Conservation (phyloP, 1,139 yeast species). For the Candida anutae region DNA sequence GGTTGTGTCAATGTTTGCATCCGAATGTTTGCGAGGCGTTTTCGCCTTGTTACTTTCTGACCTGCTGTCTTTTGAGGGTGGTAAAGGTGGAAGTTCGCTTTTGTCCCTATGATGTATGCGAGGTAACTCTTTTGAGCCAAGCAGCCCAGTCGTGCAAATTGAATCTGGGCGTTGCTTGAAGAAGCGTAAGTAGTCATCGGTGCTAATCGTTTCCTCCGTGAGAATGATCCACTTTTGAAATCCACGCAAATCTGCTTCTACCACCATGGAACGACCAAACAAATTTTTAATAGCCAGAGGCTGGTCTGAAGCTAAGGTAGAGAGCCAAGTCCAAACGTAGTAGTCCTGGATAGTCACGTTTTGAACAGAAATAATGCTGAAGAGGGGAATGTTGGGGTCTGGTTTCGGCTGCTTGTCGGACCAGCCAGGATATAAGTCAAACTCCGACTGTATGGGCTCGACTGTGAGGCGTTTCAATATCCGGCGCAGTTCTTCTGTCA, state of each 20-base stretch:
- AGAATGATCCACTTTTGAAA: constrained; percentile 80
- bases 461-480: constrained; percentile 51
- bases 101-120: too few relatives aligned
- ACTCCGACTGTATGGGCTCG: constrained; percentile 34
- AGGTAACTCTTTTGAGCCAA: too few relatives aligned
- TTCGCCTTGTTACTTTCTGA: too few relatives aligned
- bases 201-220: constrained; percentile 54
- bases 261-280: constrained; percentile 75
- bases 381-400: constrained; percentile 27
- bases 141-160: too few relatives aligned
- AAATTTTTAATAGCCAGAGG: constrained; percentile 54
- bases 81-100: too few relatives aligned
- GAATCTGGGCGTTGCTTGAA: too few relatives aligned
- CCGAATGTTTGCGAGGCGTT: too few relatives aligned
- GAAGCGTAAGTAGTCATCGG: constrained; percentile 30
- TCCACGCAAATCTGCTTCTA: constrained; percentile 65
- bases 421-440: constrained; percentile 40
- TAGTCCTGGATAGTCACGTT: constrained; percentile 77
- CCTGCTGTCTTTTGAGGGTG: too few relatives aligned
- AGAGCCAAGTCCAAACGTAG: constrained; percentile 88
- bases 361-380: constrained; percentile 45
- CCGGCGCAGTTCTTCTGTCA: constrained; percentile 70
- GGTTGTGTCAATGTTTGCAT: too few relatives aligned
- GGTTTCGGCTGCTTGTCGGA: constrained; percentile 16
- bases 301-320: constrained; percentile 70